Conservation (phyloP, 1,284 basidiomycete genomes). For the Heimioporus retisporus region DNA sequence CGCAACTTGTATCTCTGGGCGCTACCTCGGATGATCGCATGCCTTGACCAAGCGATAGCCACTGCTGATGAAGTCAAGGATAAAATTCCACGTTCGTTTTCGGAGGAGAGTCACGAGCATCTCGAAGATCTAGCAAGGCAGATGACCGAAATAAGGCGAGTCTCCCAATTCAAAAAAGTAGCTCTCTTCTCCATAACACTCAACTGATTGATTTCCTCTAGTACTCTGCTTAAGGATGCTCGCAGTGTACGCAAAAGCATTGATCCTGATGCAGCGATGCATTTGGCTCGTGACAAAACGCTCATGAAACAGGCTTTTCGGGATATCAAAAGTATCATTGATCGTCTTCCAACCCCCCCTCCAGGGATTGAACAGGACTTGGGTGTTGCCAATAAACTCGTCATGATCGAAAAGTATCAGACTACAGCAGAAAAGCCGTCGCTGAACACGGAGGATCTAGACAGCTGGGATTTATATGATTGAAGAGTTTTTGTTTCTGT, state of each 20-base stretch:
- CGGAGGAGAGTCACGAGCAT: conserved; percentile 39
- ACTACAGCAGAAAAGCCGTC: conserved; percentile 31
- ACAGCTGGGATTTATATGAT: not conserved
- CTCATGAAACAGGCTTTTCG: conserved; percentile 36
- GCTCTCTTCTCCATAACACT: not conserved
- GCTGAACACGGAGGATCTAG: conserved; percentile 46
- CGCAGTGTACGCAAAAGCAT: conserved; percentile 37
- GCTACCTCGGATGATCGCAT: conserved; percentile 59
- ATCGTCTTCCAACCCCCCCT: conserved; percentile 23
- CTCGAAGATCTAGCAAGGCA: conserved; percentile 48
- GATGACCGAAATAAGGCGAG: conserved; percentile 44
- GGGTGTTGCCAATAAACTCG: conserved; percentile 43
- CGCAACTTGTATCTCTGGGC: conserved; percentile 59
- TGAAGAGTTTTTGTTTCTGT: too few species aligned
- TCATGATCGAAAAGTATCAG: conserved; percentile 31
- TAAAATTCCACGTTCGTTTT: conserved; percentile 46
- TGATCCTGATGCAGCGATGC: conserved; percentile 39
- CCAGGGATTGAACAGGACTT: conserved; percentile 43
- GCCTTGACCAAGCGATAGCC: conserved; percentile 50
- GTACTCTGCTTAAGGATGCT: conserved; percentile 34
- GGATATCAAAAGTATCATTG: conserved; percentile 38
- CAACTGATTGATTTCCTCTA: conserved; percentile 7
- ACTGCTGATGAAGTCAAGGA: conserved; percentile 44
- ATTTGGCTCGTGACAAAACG: conserved; percentile 25
- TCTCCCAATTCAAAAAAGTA: conserved; percentile 6